Evolutionary conservation across 305 asterid species (phyloP).

Genomic region (Lippia alba): DNA sequence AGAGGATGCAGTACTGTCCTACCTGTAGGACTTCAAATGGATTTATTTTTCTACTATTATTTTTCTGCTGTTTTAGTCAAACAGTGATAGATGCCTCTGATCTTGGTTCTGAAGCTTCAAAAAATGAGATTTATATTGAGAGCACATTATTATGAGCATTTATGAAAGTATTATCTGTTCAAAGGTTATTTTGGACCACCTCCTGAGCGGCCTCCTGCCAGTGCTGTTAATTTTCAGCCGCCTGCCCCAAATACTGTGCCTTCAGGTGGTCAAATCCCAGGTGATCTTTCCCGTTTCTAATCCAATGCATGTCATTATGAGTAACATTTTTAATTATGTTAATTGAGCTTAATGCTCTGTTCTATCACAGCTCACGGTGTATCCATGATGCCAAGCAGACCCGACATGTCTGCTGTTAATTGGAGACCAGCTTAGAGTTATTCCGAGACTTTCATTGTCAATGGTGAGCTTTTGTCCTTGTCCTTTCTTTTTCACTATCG

Average conservation of each 20-base stretch:
- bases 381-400: slow-evolving; percentile 63
- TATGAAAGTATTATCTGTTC: slow-evolving; percentile 35
- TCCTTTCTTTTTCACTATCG: not conserved
- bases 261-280: slow-evolving; percentile 58
- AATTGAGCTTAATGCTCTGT: slow-evolving; percentile 19
- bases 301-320: not conserved
- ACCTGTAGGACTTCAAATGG: not conserved
- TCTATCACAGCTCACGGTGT: slow-evolving; percentile 60
- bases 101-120: slow-evolving; percentile 17
- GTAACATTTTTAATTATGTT: slow-evolving; percentile 18
- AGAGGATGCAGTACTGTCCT: slow-evolving; percentile 11
- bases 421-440: slow-evolving; percentile 73
- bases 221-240: slow-evolving; percentile 56
- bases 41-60: not conserved
- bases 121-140: slow-evolving; percentile 4
- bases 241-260: slow-evolving; percentile 57
- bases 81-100: slow-evolving; percentile 25
- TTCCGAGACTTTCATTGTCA: slow-evolving; percentile 32
- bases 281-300: slow-evolving; percentile 43
- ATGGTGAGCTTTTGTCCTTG: slow-evolving; percentile 41
- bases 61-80: slow-evolving; percentile 12
- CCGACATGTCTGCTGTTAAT: slow-evolving; percentile 60
- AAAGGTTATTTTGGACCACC: slow-evolving; percentile 71
- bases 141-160: slow-evolving; percentile 21
- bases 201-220: slow-evolving; percentile 68